Percentiles rank a stretch among this genome's conserved stretches.
Conservation (phyloP, 2,329 filamentous ascomycete species). For the Alternaria alternata region DNA sequence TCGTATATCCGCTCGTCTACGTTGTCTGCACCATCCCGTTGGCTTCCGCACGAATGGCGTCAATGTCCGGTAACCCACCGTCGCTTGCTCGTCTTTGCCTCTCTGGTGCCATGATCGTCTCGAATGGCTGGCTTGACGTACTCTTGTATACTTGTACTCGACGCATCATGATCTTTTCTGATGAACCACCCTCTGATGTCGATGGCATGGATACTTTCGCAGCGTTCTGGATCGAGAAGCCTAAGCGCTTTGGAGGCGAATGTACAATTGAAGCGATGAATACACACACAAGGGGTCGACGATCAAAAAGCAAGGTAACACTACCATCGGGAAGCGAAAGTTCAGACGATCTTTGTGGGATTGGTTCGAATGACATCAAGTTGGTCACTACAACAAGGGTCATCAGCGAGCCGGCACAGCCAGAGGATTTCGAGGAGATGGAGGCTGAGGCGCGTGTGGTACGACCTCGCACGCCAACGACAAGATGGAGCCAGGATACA, state of each 20-base stretch:
- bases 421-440: conserved; percentile 47
- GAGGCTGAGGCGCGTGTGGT: conserved; percentile 33
- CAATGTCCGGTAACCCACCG: conserved; percentile 63
- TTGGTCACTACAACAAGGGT: conserved; percentile 47
- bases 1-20: conserved; percentile 74
- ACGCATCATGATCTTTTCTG: conserved; percentile 62
- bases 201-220: conserved; percentile 50
- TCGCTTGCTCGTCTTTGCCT: conserved; percentile 59
- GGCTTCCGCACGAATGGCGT: conserved; percentile 69
- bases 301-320: conserved; percentile 27
- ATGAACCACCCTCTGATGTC: conserved; percentile 52
- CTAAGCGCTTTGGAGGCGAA: conserved; percentile 55
- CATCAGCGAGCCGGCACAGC: conserved; percentile 42
- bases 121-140: conserved; percentile 67
- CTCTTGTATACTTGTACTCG: conserved; percentile 66
- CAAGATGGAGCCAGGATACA: conserved; percentile 47
- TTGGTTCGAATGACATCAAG: conserved; percentile 42
- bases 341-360: conserved; percentile 36
- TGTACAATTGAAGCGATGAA: conserved; percentile 52
- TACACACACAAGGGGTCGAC: conserved; percentile 6
- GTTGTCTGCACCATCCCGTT: conserved; percentile 73
- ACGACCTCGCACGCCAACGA: conserved; percentile 38
- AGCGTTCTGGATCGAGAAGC: conserved; percentile 42
- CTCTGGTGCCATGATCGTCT: conserved; percentile 65
- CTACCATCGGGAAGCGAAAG: conserved; percentile 31